Evolutionary conservation across 495 filamentous ascomycete species (phyloP), one percentile per base, ranked within the genome.

Genomic region (Tetracladium setigerum): DNA sequence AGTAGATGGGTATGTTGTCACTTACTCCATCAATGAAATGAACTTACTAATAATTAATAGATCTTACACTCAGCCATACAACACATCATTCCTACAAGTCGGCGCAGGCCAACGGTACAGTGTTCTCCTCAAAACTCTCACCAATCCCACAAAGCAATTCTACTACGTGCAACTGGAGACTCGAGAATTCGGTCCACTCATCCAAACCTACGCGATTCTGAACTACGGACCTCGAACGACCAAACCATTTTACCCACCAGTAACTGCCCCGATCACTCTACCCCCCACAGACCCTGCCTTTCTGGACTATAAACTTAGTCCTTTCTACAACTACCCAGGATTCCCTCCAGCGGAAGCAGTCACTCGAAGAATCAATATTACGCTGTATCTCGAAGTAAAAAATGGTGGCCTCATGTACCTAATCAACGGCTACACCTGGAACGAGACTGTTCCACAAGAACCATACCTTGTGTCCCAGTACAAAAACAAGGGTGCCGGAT

Each of bases 401-500:
- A 52, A 64, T 9, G 61, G 59, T 40, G 66, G 64, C 38, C 60
- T 46, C 10, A 56, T 67, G 33, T 67, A 58, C 60, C 57, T 67
- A 13, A 58, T 68, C 35, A 76, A 71, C 50, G 64, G 62, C 22
- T 59, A 71, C n/a, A 53, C 67, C 17, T 81, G 76, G 78, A 70
- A 63, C 4, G 69, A 78, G 19, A 46, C 31, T 30, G 50, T 54
- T 30, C 57, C 58, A n/a, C 52, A 58, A 27, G 61, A 62, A 38
- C 78, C 79, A 0, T 73, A 80, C 30, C 66, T 83, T 8, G 69
- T 83, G 34, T 61, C 72, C 52, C 69, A 79, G 38, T 83, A 82
- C 60, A 47, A 65, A 38, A 59, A 68, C 27, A 69, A 67, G 9
- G 52, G 61, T 33, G 56, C 56, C 2, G 60, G 57, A 24, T 43